phyloP scores from a whole-genome alignment of 2,329 filamentous ascomycete species.

The Eutypa lata region DNA sequence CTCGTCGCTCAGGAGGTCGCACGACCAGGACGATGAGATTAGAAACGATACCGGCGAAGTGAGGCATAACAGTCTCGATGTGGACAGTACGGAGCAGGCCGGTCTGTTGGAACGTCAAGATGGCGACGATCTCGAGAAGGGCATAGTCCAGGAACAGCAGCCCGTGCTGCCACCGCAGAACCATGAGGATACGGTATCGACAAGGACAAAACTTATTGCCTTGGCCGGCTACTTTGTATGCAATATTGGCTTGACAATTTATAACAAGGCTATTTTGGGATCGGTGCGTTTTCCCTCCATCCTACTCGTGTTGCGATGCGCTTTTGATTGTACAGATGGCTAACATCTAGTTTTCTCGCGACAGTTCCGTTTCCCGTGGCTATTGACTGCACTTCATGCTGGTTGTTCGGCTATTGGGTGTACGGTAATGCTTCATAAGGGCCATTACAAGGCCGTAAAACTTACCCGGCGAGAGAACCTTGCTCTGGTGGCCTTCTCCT shows the following conservation, averaged over 20 bases:
- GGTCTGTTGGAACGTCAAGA: not conserved
- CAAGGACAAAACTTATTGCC: constrained; percentile 4
- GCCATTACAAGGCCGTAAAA: constrained; percentile 50
- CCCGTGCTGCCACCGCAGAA: not conserved
- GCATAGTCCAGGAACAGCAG: not conserved
- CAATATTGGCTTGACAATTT: constrained; percentile 50
- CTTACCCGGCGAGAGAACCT: constrained; percentile 52
- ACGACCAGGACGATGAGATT: not conserved
- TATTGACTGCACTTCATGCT: constrained; percentile 57
- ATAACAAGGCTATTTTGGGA: constrained; percentile 57
- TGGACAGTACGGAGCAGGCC: not conserved
- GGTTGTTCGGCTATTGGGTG: constrained; percentile 57
- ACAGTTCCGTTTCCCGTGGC: constrained; percentile 59
- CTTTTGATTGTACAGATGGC: not conserved
- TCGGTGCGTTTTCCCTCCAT: constrained; percentile 32
- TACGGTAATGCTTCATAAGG: constrained; percentile 46
- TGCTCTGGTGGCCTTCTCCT: constrained; percentile 55
- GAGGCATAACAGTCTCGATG: not conserved
- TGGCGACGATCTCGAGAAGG: not conserved
- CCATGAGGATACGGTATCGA: constrained; percentile 4
- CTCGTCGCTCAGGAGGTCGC: not conserved
- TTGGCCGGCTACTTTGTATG: constrained; percentile 50
- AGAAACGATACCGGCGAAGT: not conserved
- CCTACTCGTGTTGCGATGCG: not conserved
- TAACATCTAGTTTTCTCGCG: constrained; percentile 3